Base-by-base conservation (phyloP, 495 filamentous ascomycete species). In the Halenospora varia region DNA sequence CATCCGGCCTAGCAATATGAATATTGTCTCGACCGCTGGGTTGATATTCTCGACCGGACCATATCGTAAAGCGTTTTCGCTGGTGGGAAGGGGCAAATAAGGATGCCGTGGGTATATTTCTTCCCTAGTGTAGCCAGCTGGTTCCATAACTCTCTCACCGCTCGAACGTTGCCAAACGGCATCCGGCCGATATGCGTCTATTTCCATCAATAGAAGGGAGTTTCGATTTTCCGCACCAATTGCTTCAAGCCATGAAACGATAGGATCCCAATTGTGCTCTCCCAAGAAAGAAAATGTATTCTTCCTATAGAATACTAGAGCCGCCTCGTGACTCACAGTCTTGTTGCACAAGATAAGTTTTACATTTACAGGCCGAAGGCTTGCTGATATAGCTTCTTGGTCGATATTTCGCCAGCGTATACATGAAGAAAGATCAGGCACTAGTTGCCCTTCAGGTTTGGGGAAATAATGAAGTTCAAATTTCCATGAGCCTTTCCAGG, bases 91-190 rank as follows among this genome's bases (percentile, higher is more conserved):
- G 20, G 25, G 48, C 48, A 51, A 51, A 18, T 35, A 51, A 51
- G 48, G 48, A 51, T 51, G 48, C 48, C 48, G 48, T 51, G 48
- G 48, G 29, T 51, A 51, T 51, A 51, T 29, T 24, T 51, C 48
- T 24, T 25, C 20, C 25, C 23, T 20, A 25, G 48, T 51, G 0
- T 1, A 26, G 48, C 48, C 48, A 25, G 9, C 20, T 51, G 48
- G 22, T 20, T 51, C 23, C 11, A 3, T 15, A 29, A 51, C 3
- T 35, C 48, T 51, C 48, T 51, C 48, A 51, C 48, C 23, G 23
- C 23, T 51, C 25, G 48, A 25, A 51, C 48, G 25, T 29, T 51
- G 48, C 48, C 48, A 51, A 11, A 19, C 48, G 20, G 48, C 22
- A 51, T 51, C 48, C 48, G 48, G 48, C 25, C 23, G 48, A 25